phyloP scores from a whole-genome alignment of 495 filamentous ascomycete genomes.

The Penicillium flavigenum region DNA sequence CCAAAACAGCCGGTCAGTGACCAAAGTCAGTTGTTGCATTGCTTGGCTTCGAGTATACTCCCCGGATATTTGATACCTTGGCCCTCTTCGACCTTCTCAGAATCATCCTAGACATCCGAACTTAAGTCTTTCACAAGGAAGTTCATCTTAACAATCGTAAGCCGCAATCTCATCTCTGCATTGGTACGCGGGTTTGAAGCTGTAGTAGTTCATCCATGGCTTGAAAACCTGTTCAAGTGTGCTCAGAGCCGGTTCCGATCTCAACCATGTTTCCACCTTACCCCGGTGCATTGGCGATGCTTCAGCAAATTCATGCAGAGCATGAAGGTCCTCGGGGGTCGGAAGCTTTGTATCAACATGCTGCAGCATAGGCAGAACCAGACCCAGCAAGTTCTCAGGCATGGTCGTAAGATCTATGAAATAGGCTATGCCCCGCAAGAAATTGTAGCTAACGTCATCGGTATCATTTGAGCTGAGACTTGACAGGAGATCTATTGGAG shows the following conservation, averaged over 20 bases:
- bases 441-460: neutral
- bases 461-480: neutral
- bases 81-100: neutral
- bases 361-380: neutral
- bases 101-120: neutral
- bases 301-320: neutral
- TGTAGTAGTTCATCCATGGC: neutral
- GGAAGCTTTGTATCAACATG: neutral
- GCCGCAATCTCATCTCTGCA: neutral
- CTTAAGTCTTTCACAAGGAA: neutral
- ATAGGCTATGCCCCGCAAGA: neutral
- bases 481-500: neutral
- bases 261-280: neutral
- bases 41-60: neutral
- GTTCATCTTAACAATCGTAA: neutral
- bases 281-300: neutral
- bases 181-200: neutral
- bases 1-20: neutral
- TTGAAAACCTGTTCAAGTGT: conserved; percentile 1
- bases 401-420: conserved; percentile 1
- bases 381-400: neutral
- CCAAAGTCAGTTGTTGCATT: neutral
- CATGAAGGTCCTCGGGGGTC: neutral
- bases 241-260: neutral
- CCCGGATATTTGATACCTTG: neutral